phyloP scores from a whole-genome alignment of 2,329 filamentous ascomycete genomes.

The Trichoderma polysporum region DNA sequence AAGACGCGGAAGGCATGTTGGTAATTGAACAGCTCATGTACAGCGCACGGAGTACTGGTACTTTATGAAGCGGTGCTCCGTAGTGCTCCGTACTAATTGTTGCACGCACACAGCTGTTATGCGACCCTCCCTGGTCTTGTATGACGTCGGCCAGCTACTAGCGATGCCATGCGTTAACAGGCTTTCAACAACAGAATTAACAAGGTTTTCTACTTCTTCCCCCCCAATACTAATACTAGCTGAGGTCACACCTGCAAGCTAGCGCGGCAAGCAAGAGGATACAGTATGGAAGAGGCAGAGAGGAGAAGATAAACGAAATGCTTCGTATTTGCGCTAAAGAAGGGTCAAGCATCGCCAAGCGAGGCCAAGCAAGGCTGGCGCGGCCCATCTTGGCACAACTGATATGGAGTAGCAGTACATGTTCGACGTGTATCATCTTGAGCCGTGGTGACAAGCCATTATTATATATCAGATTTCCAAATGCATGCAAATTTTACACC shows the following conservation, averaged over 20 bases:
- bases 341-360: background rate
- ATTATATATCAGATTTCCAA: constrained; percentile 19
- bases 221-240: background rate
- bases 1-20: constrained; percentile 1
- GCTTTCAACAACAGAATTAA: constrained; percentile 5
- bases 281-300: no score
- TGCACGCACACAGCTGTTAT: background rate
- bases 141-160: constrained; percentile 14
- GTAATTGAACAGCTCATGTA: background rate
- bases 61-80: background rate
- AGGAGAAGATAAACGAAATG: background rate
- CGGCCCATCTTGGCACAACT: background rate
- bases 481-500: background rate
- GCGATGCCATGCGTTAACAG: background rate
- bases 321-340: background rate
- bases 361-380: constrained; percentile 2
- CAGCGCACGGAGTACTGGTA: background rate
- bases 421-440: background rate
- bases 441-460: background rate
- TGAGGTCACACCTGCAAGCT: background rate
- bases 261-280: background rate
- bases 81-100: no score
- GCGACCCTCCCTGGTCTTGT: background rate
- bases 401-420: background rate
- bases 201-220: background rate